These are phyloP conservation scores for Cutaneotrichosporon sp. DNA, from an alignment of 1,284 basidiomycete genomes.

Conservation along the genomic window DNA sequence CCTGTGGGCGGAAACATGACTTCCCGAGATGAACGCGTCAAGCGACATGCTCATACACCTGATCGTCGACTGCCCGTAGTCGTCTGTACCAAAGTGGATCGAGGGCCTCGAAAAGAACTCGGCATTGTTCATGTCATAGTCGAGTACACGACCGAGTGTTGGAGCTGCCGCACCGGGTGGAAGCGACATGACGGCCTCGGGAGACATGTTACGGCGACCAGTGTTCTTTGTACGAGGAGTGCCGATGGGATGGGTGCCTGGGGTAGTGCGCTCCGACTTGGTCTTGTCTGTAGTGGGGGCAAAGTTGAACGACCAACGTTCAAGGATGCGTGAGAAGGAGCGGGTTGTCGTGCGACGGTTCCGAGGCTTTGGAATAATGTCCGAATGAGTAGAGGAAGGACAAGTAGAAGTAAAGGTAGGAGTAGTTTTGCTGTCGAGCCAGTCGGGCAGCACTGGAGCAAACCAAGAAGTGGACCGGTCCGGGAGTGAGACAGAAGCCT, in stretches of 20 bases:
- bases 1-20: neutral
- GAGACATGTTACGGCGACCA: neutral
- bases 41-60: constrained; percentile 8
- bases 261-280: neutral
- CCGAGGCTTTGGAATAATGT: neutral
- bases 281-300: neutral
- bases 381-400: neutral
- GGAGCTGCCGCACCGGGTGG: constrained; percentile 22
- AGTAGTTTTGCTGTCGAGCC: constrained; percentile 3
- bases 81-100: constrained; percentile 1
- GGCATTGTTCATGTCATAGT: constrained; percentile 3
- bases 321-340: neutral
- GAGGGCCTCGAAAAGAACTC: constrained; percentile 5
- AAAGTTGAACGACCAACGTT: neutral
- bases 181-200: constrained; percentile 6
- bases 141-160: constrained; percentile 11
- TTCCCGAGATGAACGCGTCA: constrained; percentile 1
- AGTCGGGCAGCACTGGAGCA: constrained; percentile 4
- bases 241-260: constrained; percentile 5
- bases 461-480: constrained; percentile 3
- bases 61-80: neutral
- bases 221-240: constrained; percentile 7
- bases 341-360: neutral
- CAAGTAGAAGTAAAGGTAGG: neutral
- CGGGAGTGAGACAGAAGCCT: neutral